Percentiles rank a stretch among this genome's conserved stretches.
Conservation (phyloP, 148 eudicot species). For the Camellia sinensis region DNA sequence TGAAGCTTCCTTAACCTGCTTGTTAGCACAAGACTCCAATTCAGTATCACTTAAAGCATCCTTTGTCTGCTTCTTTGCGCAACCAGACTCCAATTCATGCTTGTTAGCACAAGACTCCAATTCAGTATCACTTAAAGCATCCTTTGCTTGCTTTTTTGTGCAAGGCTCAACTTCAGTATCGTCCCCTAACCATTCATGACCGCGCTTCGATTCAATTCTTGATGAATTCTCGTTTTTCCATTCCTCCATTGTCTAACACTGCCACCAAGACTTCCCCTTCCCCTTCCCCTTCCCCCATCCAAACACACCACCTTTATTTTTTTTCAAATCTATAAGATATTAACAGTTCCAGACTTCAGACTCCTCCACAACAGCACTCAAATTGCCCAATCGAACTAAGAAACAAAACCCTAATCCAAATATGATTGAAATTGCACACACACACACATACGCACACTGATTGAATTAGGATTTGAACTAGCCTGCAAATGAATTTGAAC, state of each 20-base stretch:
- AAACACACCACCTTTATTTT: slow-evolving; percentile 2
- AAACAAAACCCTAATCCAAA: slow-evolving; percentile 5
- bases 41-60: too few species aligned
- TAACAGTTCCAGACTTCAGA: not conserved
- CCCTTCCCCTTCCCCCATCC: slow-evolving; percentile 34
- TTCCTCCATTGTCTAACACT: slow-evolving; percentile 24
- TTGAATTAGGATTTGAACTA: not conserved
- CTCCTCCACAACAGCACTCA: not conserved
- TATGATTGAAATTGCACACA: too few species aligned
- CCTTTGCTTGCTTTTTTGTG: slow-evolving; percentile 18
- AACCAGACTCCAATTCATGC: too few species aligned
- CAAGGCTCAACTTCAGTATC: slow-evolving; percentile 12
- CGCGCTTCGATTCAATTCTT: slow-evolving; percentile 46
- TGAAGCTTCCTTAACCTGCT: slow-evolving; percentile 8
- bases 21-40: not conserved
- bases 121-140: slow-evolving; percentile 10
- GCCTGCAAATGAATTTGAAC: not conserved
- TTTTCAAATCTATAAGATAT: too few species aligned
- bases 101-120: not conserved
- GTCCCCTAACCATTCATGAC: slow-evolving; percentile 19
- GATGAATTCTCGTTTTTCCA: slow-evolving; percentile 27
- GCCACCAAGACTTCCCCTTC: slow-evolving; percentile 49
- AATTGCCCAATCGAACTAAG: not conserved
- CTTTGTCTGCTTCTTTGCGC: too few species aligned
- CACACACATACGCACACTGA: too few species aligned